Evolutionary conservation across 768 basidiomycete species (phyloP), one percentile per base, ranked within the genome.

Genomic region (Agaricus sinodeliciosus): DNA sequence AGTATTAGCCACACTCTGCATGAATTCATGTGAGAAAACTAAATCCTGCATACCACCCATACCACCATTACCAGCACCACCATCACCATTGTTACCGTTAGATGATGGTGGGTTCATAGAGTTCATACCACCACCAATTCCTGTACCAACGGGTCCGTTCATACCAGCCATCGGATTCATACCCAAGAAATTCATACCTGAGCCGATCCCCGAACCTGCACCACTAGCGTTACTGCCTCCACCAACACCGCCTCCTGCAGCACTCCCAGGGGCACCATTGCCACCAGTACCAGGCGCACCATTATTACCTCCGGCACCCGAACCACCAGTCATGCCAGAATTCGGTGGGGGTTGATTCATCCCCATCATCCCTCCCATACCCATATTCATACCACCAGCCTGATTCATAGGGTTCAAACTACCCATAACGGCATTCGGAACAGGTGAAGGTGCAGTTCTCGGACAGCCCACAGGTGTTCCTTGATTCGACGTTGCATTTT

Each of bases 171-270:
- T 53, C 51, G 44, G 26, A 53, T 46, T 46, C 51, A 53, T 46
- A 53, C 51, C 49, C 51, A 53, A 53, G 44, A 53, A 46, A 53
- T 53, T 36, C 51, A 53, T 53, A 53, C 51, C 51, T 53, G 51
- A 46, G 26, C 48, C 37, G 25, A 31, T 31, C 11, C 31, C 31
- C 6, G 31, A 7, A 8, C 2, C 7, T 8, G 31, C 4, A 31
- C 49, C 41, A 31, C 46, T 31, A 16, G 11, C 18, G 19, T 35
- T 43, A 19, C 19, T 43, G 27, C 43, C 36, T 45, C 42, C 49
- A 15, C 46, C 46, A 18, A 16, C 31, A 11, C 46, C 46, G 27
- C 49, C 41, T 36, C 50, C 51, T 11, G 36, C 25, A 15, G 45
- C 40, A 27, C 36, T 46, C 6, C 51, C 44, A 31, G 12, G 13